A percentile compares a stretch with the other conserved stretches of the same genome.
Evolutionary conservation across 1,284 basidiomycete genomes (phyloP).

Genomic region (Cystobasidium sp.): DNA sequence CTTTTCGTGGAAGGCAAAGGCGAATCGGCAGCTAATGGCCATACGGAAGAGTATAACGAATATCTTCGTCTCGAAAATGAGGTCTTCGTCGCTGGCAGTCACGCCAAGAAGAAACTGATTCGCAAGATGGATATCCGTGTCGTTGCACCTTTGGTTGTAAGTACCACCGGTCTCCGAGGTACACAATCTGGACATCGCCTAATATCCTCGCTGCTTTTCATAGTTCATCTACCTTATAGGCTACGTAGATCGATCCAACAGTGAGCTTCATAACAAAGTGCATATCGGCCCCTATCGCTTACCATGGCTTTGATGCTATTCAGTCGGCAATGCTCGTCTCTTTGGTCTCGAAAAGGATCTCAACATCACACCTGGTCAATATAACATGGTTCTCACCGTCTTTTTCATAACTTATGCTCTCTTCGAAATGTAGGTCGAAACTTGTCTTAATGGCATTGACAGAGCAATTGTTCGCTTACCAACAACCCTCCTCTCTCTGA

Average conservation of each 20-base stretch:
- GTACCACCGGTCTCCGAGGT: background rate
- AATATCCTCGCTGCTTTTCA: background rate
- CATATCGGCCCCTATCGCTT: background rate
- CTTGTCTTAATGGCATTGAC: too few relatives aligned
- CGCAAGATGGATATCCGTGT: slow-evolving; percentile 28
- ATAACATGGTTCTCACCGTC: slow-evolving; percentile 12
- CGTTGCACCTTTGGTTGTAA: slow-evolving; percentile 8
- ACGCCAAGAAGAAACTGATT: slow-evolving; percentile 16
- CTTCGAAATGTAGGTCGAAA: slow-evolving; percentile 12
- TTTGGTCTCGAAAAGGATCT: slow-evolving; percentile 29
- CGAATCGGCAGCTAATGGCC: background rate
- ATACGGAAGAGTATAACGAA: slow-evolving; percentile 23
- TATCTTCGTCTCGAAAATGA: slow-evolving; percentile 31
- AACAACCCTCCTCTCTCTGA: background rate
- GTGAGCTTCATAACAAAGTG: background rate
- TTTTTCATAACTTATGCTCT: slow-evolving; percentile 27
- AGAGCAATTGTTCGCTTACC: too few relatives aligned
- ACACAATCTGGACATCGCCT: background rate
- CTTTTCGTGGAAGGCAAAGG: slow-evolving; percentile 17
- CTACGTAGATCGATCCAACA: slow-evolving; percentile 22
- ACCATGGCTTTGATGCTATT: too few relatives aligned
- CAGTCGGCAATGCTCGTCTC: slow-evolving; percentile 20
- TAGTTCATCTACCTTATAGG: slow-evolving; percentile 30
- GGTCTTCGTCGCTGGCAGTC: slow-evolving; percentile 12
- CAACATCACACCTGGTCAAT: slow-evolving; percentile 25